A percentile compares a stretch with the other conserved stretches of the same genome.
These are phyloP conservation scores for Saccharomycopsis selenospora DNA, from an alignment of 805 yeast genomes.

Conservation along the genomic window DNA sequence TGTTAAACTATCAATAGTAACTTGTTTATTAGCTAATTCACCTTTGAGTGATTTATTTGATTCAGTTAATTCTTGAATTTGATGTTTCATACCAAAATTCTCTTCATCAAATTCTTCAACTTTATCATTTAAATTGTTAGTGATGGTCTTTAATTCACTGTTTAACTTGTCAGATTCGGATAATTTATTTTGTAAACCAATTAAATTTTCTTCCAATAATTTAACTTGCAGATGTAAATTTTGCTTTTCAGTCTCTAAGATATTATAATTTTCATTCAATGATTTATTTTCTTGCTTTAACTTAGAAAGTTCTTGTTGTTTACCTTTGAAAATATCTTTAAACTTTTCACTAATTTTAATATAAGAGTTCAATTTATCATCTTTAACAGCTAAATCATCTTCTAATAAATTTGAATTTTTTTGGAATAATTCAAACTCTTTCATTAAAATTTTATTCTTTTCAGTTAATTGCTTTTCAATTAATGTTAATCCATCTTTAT, in stretches of 20 bases:
- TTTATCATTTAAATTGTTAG: constrained; percentile 7
- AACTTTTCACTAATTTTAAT: constrained; percentile 17
- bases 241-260: constrained; percentile 12
- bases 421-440: constrained; percentile 23
- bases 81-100: constrained; percentile 15
- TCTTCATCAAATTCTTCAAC: constrained; percentile 14
- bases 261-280: constrained; percentile 10
- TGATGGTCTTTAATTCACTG: constrained; percentile 4
- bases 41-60: background rate
- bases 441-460: constrained; percentile 19
- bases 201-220: constrained; percentile 9
- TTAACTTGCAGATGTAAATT: constrained; percentile 8
- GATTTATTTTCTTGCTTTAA: constrained; percentile 7
- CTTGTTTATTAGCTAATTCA: constrained; percentile 1
- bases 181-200: background rate
- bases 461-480: constrained; percentile 21
- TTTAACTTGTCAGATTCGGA: constrained; percentile 2
- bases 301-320: constrained; percentile 14
- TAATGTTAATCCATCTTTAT: constrained; percentile 11
- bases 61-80: constrained; percentile 6
- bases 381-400: constrained; percentile 9
- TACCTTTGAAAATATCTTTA: constrained; percentile 21
- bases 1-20: constrained; percentile 3
- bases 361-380: constrained; percentile 15
- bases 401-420: constrained; percentile 10